Conservation (phyloP, 192 early-diverging fungal genomes). For the Entrophospora sp. region DNA sequence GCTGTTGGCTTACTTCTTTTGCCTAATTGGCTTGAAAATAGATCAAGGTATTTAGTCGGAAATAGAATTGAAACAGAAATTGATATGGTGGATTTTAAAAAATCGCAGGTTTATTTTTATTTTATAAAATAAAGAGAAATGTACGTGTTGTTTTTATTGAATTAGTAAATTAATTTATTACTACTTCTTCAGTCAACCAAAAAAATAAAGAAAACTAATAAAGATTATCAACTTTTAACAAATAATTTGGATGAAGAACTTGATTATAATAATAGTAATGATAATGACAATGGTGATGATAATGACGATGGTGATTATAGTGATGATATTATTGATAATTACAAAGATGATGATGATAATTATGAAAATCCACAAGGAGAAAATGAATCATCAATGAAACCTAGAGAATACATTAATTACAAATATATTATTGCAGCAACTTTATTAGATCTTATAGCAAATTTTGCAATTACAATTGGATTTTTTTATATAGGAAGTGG, state of each 20-base stretch:
- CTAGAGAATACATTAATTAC: conserved; percentile 26
- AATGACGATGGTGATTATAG: conserved; percentile 20
- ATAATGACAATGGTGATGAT: conserved; percentile 20
- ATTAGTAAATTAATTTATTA: not conserved
- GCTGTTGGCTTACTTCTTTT: conserved; percentile 28
- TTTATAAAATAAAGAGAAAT: too few species aligned
- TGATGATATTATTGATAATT: not conserved
- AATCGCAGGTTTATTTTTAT: too few species aligned
- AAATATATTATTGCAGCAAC: conserved; percentile 25
- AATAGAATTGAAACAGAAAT: not conserved
- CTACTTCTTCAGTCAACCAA: not conserved
- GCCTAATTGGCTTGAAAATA: conserved; percentile 20
- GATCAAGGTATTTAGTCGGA: not conserved
- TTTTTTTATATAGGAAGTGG: conserved; percentile 53
- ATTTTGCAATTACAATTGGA: conserved; percentile 45
- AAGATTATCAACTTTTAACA: conserved; percentile 14
- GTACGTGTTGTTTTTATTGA: not conserved
- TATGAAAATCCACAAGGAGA: not conserved
- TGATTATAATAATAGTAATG: too few species aligned
- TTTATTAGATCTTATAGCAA: conserved; percentile 44
- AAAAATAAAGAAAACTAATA: not conserved
- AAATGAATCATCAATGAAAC: conserved; percentile 27
- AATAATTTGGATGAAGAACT: conserved; percentile 12
- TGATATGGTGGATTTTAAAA: not conserved
- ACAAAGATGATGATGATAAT: not conserved